Evolutionary conservation across 768 basidiomycete species (phyloP), one percentile per base, ranked within the genome.

Genomic region (Terana coerulea): DNA sequence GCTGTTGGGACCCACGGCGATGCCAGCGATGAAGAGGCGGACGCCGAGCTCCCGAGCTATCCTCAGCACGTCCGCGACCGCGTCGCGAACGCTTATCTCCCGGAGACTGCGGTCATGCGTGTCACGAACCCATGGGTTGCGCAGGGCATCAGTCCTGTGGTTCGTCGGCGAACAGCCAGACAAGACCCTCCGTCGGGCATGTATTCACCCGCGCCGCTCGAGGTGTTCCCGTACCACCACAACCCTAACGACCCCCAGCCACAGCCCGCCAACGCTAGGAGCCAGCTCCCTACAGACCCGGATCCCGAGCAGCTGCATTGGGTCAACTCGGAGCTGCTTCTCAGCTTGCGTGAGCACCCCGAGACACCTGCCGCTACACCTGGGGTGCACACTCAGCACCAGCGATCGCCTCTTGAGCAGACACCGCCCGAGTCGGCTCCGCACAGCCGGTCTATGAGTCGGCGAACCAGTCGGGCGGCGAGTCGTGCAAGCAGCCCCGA

Each of bases 61-160:
- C 77, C 75, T 17, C 82, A 90, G 46, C 95, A 98, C 66, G 81
- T 98, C 22, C 81, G 89, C 35, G 95, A 98, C 64, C 80, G 95
- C 31, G 84, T 98, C 36, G 86, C 88, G 35, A 86, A 86, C 58
- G 83, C 86, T 79, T 86, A 75, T 55, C 65, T 88, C 3, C 77
- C 84, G 0, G 85, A 85, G 40, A 69, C 77, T 15, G 76, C 76
- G n/a, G 79, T 78, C 1, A 69, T 83, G 65, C 81, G 84, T 14
- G 77, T 85, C 29, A 70, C 74, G 5, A 87, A 86, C 54, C 84
- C 85, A 0, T 86, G 82, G 81, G 67, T 81, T 26, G 56, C 64
- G 59, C 51, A 66, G 60, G 71, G 71, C 28, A 63, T 73, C 45
- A 76, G 73, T 43, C 72, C 76, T 12, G 70, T 70, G 11, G 43